Evolutionary conservation across 2,329 filamentous ascomycete genomes (phyloP).

Genomic region (Cordyceps fumosorosea): DNA sequence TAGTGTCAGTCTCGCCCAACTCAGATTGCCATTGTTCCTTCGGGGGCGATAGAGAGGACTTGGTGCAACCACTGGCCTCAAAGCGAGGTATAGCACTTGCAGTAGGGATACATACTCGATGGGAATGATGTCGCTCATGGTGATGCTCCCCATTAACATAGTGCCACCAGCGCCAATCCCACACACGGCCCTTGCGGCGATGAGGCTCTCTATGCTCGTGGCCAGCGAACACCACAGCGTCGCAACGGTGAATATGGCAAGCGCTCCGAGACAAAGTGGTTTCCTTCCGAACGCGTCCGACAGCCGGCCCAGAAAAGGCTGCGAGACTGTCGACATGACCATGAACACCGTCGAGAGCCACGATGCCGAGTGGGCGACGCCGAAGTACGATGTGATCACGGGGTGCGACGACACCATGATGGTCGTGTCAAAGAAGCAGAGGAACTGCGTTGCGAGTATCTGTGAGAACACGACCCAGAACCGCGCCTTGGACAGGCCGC

Average conservation of each 20-base stretch:
- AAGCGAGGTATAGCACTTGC: not conserved
- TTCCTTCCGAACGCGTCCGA: slow-evolving; percentile 69
- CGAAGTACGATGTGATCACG: slow-evolving; percentile 74
- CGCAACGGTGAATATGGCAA: slow-evolving; percentile 54
- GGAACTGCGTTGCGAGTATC: slow-evolving; percentile 50
- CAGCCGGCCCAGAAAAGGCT: slow-evolving; percentile 66
- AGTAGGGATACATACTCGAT: slow-evolving; percentile 48
- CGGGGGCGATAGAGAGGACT: no score
- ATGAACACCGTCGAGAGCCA: slow-evolving; percentile 78
- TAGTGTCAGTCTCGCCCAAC: not conserved
- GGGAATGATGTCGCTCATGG: slow-evolving; percentile 67
- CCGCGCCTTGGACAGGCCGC: slow-evolving; percentile 37
- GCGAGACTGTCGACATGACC: slow-evolving; percentile 67
- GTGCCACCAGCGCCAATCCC: slow-evolving; percentile 65
- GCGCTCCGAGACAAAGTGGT: slow-evolving; percentile 55
- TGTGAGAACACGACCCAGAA: slow-evolving; percentile 60
- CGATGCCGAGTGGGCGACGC: slow-evolving; percentile 69
- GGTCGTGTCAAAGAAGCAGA: slow-evolving; percentile 65
- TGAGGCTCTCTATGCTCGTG: slow-evolving; percentile 52
- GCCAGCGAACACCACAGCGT: slow-evolving; percentile 67
- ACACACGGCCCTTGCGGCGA: slow-evolving; percentile 42
- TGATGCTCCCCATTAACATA: slow-evolving; percentile 62
- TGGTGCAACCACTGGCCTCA: no score
- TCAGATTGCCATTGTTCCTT: no score
- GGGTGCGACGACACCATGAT: slow-evolving; percentile 78